Percentiles rank a stretch among this genome's conserved stretches.
These are phyloP conservation scores for Mytilinidion resinicola DNA, from an alignment of 495 filamentous ascomycete genomes.

Conservation along the genomic window DNA sequence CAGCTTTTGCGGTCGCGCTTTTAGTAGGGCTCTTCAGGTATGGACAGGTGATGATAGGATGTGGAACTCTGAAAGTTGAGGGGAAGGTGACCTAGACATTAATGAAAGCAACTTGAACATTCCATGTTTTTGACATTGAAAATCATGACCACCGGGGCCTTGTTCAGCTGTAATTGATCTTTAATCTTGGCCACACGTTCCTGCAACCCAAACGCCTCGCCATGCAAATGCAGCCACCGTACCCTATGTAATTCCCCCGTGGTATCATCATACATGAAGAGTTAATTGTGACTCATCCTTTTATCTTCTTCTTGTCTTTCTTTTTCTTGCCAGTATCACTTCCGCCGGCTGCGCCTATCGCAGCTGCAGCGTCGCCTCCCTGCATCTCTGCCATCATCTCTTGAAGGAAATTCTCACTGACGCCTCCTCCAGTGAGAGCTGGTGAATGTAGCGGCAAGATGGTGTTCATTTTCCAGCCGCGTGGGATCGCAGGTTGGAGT, in stretches of 20 bases:
- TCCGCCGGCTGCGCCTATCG: constrained; percentile 32
- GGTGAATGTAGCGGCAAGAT: constrained; percentile 81
- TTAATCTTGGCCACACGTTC: not conserved
- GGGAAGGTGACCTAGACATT: no score
- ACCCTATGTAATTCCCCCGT: not conserved
- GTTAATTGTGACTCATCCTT: not conserved
- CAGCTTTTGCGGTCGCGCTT: no score
- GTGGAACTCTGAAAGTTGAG: no score
- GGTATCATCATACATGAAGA: not conserved
- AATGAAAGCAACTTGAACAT: no score
- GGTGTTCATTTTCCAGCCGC: constrained; percentile 84
- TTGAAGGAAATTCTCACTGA: constrained; percentile 92
- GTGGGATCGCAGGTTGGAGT: constrained; percentile 67
- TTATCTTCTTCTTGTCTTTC: constrained; percentile 43
- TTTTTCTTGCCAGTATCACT: constrained; percentile 41
- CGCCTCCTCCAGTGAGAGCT: constrained; percentile 85
- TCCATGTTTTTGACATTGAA: no score
- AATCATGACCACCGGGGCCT: no score
- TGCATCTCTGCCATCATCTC: constrained; percentile 97
- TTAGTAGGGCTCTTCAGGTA: no score
- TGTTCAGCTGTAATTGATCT: no score
- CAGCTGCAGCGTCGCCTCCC: constrained; percentile 47
- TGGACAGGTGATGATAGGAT: no score
- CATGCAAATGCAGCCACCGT: not conserved
- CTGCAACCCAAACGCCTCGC: not conserved